Evolutionary conservation across 2,329 filamentous ascomycete species (phyloP).

Genomic region (Fusarium sp.): DNA sequence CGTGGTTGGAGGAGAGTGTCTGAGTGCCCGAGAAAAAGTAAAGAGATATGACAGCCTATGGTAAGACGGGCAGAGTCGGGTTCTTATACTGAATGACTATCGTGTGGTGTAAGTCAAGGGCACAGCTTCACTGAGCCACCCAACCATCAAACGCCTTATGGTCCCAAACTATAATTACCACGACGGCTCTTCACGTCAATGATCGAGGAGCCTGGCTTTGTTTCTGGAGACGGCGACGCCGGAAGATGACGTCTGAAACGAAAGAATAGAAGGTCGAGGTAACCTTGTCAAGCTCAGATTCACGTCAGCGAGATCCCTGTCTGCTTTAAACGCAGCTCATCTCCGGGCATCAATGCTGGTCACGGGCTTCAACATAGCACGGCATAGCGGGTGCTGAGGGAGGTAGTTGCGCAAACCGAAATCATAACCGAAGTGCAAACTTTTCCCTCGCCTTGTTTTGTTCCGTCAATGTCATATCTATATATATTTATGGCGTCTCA

Average conservation of each 20-base stretch:
- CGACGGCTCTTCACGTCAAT: not conserved
- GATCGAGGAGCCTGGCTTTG: conserved; percentile 8
- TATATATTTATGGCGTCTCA: conserved; percentile 18
- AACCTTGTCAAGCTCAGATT: conserved; percentile 49
- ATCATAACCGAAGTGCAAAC: not conserved
- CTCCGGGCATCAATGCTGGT: conserved; percentile 48
- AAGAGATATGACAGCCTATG: conserved; percentile 13
- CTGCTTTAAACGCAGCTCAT: conserved; percentile 45
- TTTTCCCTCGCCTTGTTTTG: not conserved
- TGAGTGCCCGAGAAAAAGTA: conserved; percentile 5
- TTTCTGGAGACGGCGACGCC: conserved; percentile 43
- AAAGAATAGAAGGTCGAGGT: conserved; percentile 24
- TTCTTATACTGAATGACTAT: not conserved
- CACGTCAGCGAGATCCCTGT: conserved; percentile 50
- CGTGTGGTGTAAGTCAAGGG: conserved; percentile 6
- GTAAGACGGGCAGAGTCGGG: conserved; percentile 9
- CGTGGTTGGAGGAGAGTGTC: conserved; percentile 17
- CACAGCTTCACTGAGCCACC: not conserved
- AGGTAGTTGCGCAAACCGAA: conserved; percentile 3
- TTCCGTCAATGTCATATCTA: conserved; percentile 2
- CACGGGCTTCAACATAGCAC: conserved; percentile 12
- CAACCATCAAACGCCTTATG: conserved; percentile 1
- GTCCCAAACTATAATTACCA: not conserved
- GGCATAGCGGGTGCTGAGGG: conserved; percentile 2
- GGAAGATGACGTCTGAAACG: conserved; percentile 50